A percentile compares a stretch with the other conserved stretches of the same genome.
phyloP scores from a whole-genome alignment of 225 moss, liverwort and hornwort genomes.

The Physcomitrium patens region DNA sequence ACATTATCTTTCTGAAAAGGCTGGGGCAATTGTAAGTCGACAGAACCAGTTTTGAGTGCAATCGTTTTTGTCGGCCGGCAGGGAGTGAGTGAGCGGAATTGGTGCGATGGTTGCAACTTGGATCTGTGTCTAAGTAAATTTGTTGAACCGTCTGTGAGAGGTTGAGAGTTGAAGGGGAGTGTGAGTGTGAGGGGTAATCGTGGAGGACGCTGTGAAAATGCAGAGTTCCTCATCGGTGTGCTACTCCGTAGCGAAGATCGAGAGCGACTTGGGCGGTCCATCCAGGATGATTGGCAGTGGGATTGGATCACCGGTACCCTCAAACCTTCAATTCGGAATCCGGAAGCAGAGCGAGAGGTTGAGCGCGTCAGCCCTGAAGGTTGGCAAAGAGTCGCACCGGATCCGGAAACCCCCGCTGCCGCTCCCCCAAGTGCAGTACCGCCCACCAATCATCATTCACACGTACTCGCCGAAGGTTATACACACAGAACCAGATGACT shows the following conservation, averaged over 20 bases:
- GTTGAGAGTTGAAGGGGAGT: too few relatives aligned
- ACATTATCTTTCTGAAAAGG: conserved; percentile 26
- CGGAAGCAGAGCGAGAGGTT: conserved; percentile 42
- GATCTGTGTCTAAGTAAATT: conserved; percentile 21
- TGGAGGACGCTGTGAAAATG: conserved; percentile 30
- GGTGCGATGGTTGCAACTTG: conserved; percentile 32
- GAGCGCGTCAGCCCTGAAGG: conserved; percentile 38
- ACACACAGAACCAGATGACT: conserved; percentile 76
- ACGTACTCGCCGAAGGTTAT: conserved; percentile 93
- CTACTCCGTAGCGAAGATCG: conserved; percentile 47
- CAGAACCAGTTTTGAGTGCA: background rate
- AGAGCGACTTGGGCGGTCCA: conserved; percentile 31
- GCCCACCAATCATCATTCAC: conserved; percentile 84
- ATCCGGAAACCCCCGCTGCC: conserved; percentile 65
- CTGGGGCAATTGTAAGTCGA: background rate
- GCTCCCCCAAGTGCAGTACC: conserved; percentile 74
- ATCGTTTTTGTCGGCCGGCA: conserved; percentile 46
- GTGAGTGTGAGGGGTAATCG: too few relatives aligned
- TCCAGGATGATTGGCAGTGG: background rate
- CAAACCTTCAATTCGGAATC: conserved; percentile 36
- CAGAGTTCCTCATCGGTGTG: conserved; percentile 50
- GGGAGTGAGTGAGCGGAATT: conserved; percentile 20
- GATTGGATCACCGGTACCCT: background rate
- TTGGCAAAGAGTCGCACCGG: conserved; percentile 54
- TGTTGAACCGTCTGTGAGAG: background rate